Base-by-base conservation (phyloP, 2,329 filamentous ascomycete genomes). In the Fusarium guadeloupense region DNA sequence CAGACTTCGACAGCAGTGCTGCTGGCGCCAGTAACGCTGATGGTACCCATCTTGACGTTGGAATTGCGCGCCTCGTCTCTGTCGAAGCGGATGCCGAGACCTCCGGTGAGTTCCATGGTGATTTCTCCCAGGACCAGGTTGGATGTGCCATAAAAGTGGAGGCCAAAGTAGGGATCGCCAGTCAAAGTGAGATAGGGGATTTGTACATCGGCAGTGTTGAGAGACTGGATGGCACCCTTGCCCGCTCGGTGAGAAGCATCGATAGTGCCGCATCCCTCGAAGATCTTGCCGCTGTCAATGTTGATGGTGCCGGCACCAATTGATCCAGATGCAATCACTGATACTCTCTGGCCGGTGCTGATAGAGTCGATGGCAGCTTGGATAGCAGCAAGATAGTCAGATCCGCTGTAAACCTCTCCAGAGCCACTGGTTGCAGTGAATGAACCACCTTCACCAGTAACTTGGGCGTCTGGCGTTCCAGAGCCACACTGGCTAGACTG, bases 161-260 rank as follows among this genome's bases (percentile, higher is more conserved):
- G 69, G 9, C 82, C 83, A 51, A 85, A 85, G 71, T 85, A 85
- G 1, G 83, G 81, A 63, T 76, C 80, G 5, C 83, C 83, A 5
- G 83, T 84, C 81, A 86, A 80, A 46, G 72, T 81, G n/a, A 86
- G 77, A 67, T 83, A 85, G 0, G 83, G 82, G 46, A 86, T 85
- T 31, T 77, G 70, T 26, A 84, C 82, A 57, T 77, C 78, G 4
- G 70, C 62, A 2, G 81, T 80, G 59, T 79, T 72, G 1, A 79
- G 72, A 0, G 78, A 78, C 71, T 85, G 82, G 53, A 86, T 85
- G 46, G 83, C 81, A 17, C 83, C 83, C 19, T 76, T 77, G 5
- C 79, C 81, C 26, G 67, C 61, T n/a, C 71, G 74, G 57, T 69
- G 72, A 21, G 66, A 77, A 1, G 75, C 75, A 46, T 84, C 75